Evolutionary conservation across 2,329 filamentous ascomycete species (phyloP).

Genomic region (Graphium sp.): DNA sequence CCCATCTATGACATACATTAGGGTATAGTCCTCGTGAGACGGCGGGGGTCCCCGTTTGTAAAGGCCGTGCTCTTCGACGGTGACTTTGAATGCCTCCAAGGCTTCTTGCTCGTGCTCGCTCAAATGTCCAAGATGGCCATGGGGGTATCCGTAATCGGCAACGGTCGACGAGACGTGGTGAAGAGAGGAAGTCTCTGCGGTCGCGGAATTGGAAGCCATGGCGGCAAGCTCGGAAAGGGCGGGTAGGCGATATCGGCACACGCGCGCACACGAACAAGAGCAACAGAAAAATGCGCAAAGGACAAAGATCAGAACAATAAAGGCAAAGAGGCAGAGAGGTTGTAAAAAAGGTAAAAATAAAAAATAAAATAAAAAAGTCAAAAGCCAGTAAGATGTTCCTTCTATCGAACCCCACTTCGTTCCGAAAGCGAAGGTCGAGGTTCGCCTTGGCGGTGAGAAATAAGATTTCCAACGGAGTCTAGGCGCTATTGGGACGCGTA

Average conservation of each 20-base stretch:
- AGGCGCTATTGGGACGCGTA: too few species aligned
- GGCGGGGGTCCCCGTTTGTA: conserved; percentile 38
- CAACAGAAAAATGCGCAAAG: not conserved
- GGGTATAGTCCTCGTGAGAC: conserved; percentile 57
- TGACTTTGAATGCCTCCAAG: conserved; percentile 53
- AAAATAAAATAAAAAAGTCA: not conserved
- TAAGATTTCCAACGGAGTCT: too few species aligned
- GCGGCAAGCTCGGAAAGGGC: not conserved
- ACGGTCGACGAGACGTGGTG: conserved; percentile 7
- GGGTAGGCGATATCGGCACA: not conserved
- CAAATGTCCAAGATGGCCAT: conserved; percentile 69
- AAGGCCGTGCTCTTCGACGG: conserved; percentile 47
- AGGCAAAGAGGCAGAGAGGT: not conserved
- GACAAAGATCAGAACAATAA: not conserved
- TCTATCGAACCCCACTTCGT: too few species aligned
- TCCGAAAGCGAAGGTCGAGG: too few species aligned
- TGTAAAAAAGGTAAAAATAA: not conserved
- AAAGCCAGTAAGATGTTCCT: too few species aligned
- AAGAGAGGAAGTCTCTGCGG: conserved; percentile 1
- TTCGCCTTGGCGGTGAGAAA: too few species aligned
- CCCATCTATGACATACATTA: too few species aligned
- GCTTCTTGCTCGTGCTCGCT: conserved; percentile 49
- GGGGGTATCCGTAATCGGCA: conserved; percentile 40
- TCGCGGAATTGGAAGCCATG: conserved; percentile 4
- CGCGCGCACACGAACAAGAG: not conserved